Evolutionary conservation across 1,284 basidiomycete species (phyloP).

Genomic region (Schizophyllum amplum): DNA sequence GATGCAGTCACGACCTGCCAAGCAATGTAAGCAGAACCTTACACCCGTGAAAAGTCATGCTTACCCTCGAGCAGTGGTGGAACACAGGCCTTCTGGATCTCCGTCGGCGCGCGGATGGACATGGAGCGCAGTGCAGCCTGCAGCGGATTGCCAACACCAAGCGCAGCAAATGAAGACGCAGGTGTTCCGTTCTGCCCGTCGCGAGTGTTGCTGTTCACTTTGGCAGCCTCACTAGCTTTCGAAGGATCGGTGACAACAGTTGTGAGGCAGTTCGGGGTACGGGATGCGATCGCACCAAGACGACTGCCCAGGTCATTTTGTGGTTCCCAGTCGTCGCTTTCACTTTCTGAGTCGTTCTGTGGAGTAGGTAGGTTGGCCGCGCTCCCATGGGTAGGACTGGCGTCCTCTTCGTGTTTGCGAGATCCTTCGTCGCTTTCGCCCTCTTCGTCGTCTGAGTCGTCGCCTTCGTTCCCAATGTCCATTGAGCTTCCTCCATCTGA

Average conservation of each 20-base stretch:
- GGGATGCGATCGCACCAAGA: not conserved
- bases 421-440: no score
- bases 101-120: slow-evolving; percentile 83
- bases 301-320: not conserved
- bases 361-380: not conserved
- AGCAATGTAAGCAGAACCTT: slow-evolving; percentile 1
- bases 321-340: not conserved
- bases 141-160: slow-evolving; percentile 72
- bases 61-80: slow-evolving; percentile 78
- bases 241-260: not conserved
- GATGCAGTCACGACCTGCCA: slow-evolving; percentile 80
- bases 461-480: no score
- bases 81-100: slow-evolving; percentile 87
- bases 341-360: not conserved
- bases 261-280: not conserved
- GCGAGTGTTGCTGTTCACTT: not conserved
- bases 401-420: no score
- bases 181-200: not conserved
- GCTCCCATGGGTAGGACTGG: not conserved
- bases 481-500: no score
- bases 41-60: no score
- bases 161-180: slow-evolving; percentile 32
- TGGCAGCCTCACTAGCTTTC: not conserved
- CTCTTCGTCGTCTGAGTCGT: no score
- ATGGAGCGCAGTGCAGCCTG: slow-evolving; percentile 70